phyloP scores from a whole-genome alignment of 768 basidiomycete species.

The Hygrophorus russula region DNA sequence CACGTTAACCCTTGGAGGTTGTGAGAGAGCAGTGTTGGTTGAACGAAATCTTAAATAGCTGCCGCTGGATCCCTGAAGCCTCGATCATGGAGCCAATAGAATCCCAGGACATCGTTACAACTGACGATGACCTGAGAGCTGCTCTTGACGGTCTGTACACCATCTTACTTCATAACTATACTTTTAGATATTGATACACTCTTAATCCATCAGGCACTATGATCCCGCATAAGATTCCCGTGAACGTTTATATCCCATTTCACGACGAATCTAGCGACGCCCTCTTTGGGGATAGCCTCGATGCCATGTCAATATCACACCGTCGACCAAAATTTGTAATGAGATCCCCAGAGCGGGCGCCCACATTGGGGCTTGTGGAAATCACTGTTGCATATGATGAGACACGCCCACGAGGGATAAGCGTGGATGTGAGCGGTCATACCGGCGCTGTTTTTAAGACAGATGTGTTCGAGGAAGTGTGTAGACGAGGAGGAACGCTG shows the following conservation, averaged over 20 bases:
- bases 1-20: slow-evolving; percentile 28
- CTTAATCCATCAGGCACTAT: slow-evolving; percentile 31
- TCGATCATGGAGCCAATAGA: slow-evolving; percentile 18
- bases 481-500: slow-evolving; percentile 60
- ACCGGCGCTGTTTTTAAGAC: slow-evolving; percentile 44
- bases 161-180: not conserved
- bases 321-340: slow-evolving; percentile 48
- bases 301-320: slow-evolving; percentile 23
- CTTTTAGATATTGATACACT: not conserved
- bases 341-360: slow-evolving; percentile 53
- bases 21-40: slow-evolving; percentile 80
- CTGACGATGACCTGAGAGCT: slow-evolving; percentile 49
- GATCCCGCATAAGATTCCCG: slow-evolving; percentile 54
- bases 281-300: slow-evolving; percentile 33
- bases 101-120: slow-evolving; percentile 24
- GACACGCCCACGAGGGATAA: slow-evolving; percentile 38
- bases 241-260: slow-evolving; percentile 55
- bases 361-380: slow-evolving; percentile 54
- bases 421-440: slow-evolving; percentile 46
- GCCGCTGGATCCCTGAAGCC: slow-evolving; percentile 53
- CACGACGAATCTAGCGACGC: slow-evolving; percentile 21
- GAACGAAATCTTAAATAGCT: slow-evolving; percentile 55
- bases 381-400: slow-evolving; percentile 55
- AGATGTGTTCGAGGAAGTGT: slow-evolving; percentile 55
- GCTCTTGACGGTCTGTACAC: slow-evolving; percentile 52